Conservation (phyloP, 1,139 yeast genomes). For the Scheffersomyces parashehatae region DNA sequence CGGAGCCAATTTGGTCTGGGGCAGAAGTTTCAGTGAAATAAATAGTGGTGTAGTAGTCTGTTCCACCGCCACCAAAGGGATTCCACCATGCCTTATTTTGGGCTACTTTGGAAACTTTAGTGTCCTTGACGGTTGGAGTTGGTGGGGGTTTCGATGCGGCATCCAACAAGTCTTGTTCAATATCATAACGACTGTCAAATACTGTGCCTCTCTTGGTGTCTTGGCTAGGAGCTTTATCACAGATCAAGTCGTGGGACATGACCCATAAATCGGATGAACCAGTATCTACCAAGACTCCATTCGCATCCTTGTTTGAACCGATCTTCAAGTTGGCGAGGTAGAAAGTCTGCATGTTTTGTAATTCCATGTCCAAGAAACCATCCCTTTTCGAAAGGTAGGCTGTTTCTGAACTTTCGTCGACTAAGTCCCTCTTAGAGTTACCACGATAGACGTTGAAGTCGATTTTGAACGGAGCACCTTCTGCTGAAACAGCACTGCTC, state of each 20-base stretch:
- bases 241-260: constrained; percentile 33
- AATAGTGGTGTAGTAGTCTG: constrained; percentile 2
- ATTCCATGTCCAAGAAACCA: constrained; percentile 37
- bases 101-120: background rate
- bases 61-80: background rate
- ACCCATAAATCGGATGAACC: constrained; percentile 53
- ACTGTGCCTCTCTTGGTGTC: constrained; percentile 1
- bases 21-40: background rate
- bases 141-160: background rate
- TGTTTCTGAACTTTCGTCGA: background rate
- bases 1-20: constrained; percentile 1
- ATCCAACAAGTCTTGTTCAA: background rate
- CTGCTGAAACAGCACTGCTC: background rate
- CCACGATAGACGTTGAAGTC: constrained; percentile 17
- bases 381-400: constrained; percentile 31
- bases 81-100: constrained; percentile 1
- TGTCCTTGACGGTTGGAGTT: background rate
- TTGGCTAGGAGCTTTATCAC: constrained; percentile 11
- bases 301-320: constrained; percentile 34
- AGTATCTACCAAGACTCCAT: constrained; percentile 42
- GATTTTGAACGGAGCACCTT: constrained; percentile 6
- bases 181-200: background rate
- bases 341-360: constrained; percentile 47
- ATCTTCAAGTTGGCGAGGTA: constrained; percentile 45
- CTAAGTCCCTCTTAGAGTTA: constrained; percentile 8